Percentiles rank a stretch among this genome's conserved stretches.
These are phyloP conservation scores for Dichotomocladium elegans DNA, from an alignment of 371 early-diverging fungal species.

Conservation along the genomic window DNA sequence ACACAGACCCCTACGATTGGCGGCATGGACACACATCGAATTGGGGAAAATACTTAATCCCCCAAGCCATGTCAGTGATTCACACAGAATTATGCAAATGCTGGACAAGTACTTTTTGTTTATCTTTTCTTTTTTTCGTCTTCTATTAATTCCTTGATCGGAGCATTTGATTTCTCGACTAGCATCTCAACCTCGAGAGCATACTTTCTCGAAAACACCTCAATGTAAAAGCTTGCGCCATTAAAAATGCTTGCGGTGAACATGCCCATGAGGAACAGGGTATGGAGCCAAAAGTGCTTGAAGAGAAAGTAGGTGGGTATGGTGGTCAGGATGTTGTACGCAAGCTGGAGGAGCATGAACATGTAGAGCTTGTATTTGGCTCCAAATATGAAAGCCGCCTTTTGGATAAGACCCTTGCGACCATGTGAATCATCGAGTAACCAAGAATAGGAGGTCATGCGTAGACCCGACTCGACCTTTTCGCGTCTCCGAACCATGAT, in stretches of 20 bases:
- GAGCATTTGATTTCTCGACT: constrained; percentile 15
- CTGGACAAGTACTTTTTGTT: too few species aligned
- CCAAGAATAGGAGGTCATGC: constrained; percentile 68
- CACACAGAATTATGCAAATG: too few species aligned
- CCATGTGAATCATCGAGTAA: constrained; percentile 54
- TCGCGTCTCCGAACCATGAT: constrained; percentile 57
- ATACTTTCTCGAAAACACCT: constrained; percentile 65
- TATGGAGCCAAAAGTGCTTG: constrained; percentile 52
- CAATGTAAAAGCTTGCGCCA: constrained; percentile 72
- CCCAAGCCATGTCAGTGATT: too few species aligned
- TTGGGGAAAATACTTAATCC: too few species aligned
- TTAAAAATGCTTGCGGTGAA: constrained; percentile 66
- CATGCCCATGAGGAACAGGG: constrained; percentile 51
- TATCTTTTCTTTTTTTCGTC: too few species aligned
- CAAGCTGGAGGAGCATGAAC: constrained; percentile 64
- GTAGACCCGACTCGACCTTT: constrained; percentile 61
- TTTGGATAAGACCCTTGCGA: constrained; percentile 43
- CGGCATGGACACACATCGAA: too few species aligned
- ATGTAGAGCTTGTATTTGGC: constrained; percentile 52
- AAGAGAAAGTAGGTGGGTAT: constrained; percentile 42
- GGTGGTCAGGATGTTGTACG: constrained; percentile 53
- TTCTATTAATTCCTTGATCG: too few species aligned
- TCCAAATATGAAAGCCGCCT: constrained; percentile 47
- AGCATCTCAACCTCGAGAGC: constrained; percentile 46
- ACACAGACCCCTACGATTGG: too few species aligned